These are phyloP conservation scores for Anthracocystis setariae DNA, from an alignment of 1,284 basidiomycete genomes.

Conservation along the genomic window DNA sequence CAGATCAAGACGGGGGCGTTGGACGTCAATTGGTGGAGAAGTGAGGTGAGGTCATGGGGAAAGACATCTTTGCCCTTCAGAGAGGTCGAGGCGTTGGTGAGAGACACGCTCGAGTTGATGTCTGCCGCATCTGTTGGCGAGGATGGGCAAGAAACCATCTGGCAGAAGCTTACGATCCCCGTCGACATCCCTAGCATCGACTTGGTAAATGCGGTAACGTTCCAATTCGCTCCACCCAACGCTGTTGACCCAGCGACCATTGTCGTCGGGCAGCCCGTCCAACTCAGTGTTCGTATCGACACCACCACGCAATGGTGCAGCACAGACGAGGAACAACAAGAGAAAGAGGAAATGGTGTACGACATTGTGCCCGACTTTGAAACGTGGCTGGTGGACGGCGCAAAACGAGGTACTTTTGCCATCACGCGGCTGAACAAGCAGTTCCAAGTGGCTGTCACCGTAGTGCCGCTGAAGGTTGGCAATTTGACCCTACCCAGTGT, in stretches of 20 bases:
- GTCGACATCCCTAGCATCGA: conserved; percentile 51
- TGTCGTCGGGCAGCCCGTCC: conserved; percentile 42
- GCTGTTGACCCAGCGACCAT: conserved; percentile 8
- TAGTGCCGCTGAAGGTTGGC: conserved; percentile 53
- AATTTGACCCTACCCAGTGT: conserved; percentile 6
- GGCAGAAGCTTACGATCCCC: conserved; percentile 53
- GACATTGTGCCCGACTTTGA: conserved; percentile 56
- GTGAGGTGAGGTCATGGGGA: conserved; percentile 21
- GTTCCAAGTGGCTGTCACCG: conserved; percentile 24
- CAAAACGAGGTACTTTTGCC: conserved; percentile 40
- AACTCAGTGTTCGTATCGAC: conserved; percentile 27
- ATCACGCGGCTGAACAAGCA: too few relatives aligned
- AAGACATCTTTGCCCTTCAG: neutral
- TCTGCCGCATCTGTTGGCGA: neutral
- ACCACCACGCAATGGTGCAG: conserved; percentile 33
- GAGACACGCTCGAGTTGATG: conserved; percentile 4
- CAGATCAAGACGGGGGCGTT: conserved; percentile 20
- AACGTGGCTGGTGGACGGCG: conserved; percentile 58
- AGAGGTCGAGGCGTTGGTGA: conserved; percentile 1
- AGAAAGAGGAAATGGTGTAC: conserved; percentile 45
- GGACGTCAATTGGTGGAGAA: conserved; percentile 31
- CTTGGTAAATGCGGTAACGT: conserved; percentile 46
- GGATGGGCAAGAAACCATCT: conserved; percentile 11
- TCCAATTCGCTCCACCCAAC: conserved; percentile 1
- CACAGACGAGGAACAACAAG: neutral